Evolutionary conservation across 176 grass and related monocot genomes (phyloP).

Genomic region (Triticum aestivum): DNA sequence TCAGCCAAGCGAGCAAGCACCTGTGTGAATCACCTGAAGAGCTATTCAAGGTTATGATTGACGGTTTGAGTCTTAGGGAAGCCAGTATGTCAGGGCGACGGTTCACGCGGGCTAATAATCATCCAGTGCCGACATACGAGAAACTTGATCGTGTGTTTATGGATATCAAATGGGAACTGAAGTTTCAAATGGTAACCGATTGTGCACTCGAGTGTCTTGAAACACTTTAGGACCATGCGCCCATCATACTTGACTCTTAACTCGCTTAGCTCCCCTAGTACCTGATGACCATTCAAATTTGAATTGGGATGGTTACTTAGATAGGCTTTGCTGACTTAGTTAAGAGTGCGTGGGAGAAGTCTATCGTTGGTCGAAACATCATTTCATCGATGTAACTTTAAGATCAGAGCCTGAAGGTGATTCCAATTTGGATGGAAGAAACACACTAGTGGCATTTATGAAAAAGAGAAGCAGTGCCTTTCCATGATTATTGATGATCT

Average conservation of each 20-base stretch:
- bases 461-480: neutral
- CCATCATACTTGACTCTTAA: too few relatives aligned
- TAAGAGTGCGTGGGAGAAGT: too few relatives aligned
- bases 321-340: neutral
- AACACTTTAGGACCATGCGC: neutral
- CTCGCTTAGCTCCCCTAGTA: too few relatives aligned
- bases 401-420: too few relatives aligned
- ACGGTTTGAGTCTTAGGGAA: too few relatives aligned
- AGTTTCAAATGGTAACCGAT: neutral
- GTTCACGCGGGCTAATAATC: too few relatives aligned
- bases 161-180: neutral
- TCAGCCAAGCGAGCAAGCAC: too few relatives aligned
- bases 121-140: neutral
- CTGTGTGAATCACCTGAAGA: too few relatives aligned
- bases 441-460: neutral
- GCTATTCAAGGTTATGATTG: too few relatives aligned
- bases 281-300: neutral
- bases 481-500: neutral
- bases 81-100: too few relatives aligned
- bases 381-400: too few relatives aligned
- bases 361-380: neutral
- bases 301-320: neutral
- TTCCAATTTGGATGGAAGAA: neutral
- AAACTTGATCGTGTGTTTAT: neutral
- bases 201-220: neutral